Evolutionary conservation across 306 rosid species (phyloP).

Genomic region (Styphnolobium japonicum): DNA sequence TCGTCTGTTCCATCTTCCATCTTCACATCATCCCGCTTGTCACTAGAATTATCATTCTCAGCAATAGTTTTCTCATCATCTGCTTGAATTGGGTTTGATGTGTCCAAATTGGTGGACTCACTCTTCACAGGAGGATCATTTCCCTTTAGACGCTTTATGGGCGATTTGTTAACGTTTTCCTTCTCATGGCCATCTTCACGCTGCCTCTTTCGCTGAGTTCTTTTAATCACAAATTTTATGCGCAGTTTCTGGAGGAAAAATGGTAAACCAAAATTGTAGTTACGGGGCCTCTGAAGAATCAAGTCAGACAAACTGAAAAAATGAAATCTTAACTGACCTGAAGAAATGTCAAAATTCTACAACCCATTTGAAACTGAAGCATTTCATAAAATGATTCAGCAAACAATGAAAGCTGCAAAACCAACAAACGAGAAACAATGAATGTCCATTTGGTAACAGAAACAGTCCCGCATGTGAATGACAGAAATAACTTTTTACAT

Average conservation of each 20-base stretch:
- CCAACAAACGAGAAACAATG: constrained; percentile 10
- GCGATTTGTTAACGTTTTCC: constrained; percentile 37
- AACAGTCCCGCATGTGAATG: background rate
- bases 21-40: constrained; percentile 49
- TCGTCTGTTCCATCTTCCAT: constrained; percentile 68
- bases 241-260: constrained; percentile 60
- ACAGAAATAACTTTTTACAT: background rate
- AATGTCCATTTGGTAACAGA: background rate
- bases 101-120: constrained; percentile 40
- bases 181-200: constrained; percentile 57
- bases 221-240: constrained; percentile 61
- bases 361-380: constrained; percentile 98
- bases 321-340: constrained; percentile 57
- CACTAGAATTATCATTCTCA: constrained; percentile 41
- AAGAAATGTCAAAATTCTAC: constrained; percentile 72
- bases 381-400: constrained; percentile 93
- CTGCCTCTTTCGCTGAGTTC: constrained; percentile 83
- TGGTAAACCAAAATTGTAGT: background rate
- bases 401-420: constrained; percentile 82
- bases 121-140: constrained; percentile 53
- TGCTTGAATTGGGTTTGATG: constrained; percentile 26
- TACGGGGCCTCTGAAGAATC: constrained; percentile 12
- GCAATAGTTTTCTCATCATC: constrained; percentile 44
- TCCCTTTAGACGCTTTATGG: constrained; percentile 60
- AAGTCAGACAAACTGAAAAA: constrained; percentile 3